A percentile compares a stretch with the other conserved stretches of the same genome.
Conservation (phyloP, 2,329 filamentous ascomycete genomes). For the Aspergillus terreus region DNA sequence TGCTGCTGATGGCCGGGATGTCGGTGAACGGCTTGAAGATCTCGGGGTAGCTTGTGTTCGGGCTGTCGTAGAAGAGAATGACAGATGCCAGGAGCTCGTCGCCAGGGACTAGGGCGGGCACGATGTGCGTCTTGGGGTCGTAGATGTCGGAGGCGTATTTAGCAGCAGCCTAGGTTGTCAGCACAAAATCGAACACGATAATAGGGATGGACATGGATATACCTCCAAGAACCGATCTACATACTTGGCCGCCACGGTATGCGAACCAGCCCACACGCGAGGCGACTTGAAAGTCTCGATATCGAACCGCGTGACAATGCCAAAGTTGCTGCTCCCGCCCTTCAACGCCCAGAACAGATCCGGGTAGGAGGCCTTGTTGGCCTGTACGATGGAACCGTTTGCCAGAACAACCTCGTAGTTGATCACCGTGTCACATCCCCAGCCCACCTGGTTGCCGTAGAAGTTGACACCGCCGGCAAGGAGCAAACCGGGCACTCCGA, state of each 20-base stretch:
- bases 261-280: slow-evolving; percentile 33
- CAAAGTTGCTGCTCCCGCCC: slow-evolving; percentile 43
- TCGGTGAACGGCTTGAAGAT: slow-evolving; percentile 35
- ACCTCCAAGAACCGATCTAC: slow-evolving; percentile 24
- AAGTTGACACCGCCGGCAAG: slow-evolving; percentile 28
- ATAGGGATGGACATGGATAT: background rate
- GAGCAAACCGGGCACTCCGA: slow-evolving; percentile 27
- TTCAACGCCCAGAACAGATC: slow-evolving; percentile 42
- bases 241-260: slow-evolving; percentile 22
- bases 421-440: slow-evolving; percentile 24
- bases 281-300: slow-evolving; percentile 27
- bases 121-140: slow-evolving; percentile 29
- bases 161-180: slow-evolving; percentile 21
- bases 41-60: slow-evolving; percentile 25
- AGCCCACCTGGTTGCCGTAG: slow-evolving; percentile 28
- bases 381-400: slow-evolving; percentile 35
- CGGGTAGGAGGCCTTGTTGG: slow-evolving; percentile 23
- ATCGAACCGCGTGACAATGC: slow-evolving; percentile 41
- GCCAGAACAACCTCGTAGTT: slow-evolving; percentile 37
- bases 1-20: slow-evolving; percentile 32
- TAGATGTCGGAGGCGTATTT: slow-evolving; percentile 25
- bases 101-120: slow-evolving; percentile 26
- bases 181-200: background rate
- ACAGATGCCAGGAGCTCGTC: slow-evolving; percentile 28
- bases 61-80: slow-evolving; percentile 38